A percentile compares a stretch with the other conserved stretches of the same genome.
Conservation (phyloP, 495 filamentous ascomycete genomes). For the Platismatia glauca region DNA sequence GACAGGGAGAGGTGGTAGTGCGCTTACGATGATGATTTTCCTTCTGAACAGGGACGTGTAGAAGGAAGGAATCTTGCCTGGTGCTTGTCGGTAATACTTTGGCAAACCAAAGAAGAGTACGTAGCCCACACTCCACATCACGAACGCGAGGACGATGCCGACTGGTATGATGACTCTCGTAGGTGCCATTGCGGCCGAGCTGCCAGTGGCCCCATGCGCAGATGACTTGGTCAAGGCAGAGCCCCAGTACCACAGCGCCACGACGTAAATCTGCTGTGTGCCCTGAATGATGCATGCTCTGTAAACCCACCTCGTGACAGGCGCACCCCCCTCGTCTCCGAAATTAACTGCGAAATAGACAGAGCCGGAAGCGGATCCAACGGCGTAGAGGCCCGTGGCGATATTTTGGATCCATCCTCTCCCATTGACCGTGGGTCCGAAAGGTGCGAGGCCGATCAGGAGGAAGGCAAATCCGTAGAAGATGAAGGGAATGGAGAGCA, state of each 20-base stretch:
- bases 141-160: conserved; percentile 39
- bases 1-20: neutral
- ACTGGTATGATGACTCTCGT: conserved; percentile 34
- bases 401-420: conserved; percentile 46
- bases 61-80: conserved; percentile 56
- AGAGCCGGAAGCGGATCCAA: conserved; percentile 50
- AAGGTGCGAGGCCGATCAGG: conserved; percentile 47
- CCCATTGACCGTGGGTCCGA: conserved; percentile 28
- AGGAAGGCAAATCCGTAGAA: conserved; percentile 57
- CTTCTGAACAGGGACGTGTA: conserved; percentile 49
- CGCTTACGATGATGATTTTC: conserved; percentile 41
- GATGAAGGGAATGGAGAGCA: conserved; percentile 47
- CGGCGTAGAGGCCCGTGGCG: conserved; percentile 51
- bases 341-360: conserved; percentile 62
- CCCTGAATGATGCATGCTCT: conserved; percentile 56
- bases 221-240: conserved; percentile 31
- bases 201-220: conserved; percentile 23
- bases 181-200: conserved; percentile 21
- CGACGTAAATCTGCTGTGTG: conserved; percentile 54
- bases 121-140: conserved; percentile 45
- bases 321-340: conserved; percentile 52
- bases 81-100: conserved; percentile 56
- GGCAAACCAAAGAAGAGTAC: conserved; percentile 50
- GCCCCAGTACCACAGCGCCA: conserved; percentile 61
- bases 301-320: conserved; percentile 54